Base-by-base conservation (phyloP, 192 early-diverging fungal genomes). In the Diversispora eburnea region DNA sequence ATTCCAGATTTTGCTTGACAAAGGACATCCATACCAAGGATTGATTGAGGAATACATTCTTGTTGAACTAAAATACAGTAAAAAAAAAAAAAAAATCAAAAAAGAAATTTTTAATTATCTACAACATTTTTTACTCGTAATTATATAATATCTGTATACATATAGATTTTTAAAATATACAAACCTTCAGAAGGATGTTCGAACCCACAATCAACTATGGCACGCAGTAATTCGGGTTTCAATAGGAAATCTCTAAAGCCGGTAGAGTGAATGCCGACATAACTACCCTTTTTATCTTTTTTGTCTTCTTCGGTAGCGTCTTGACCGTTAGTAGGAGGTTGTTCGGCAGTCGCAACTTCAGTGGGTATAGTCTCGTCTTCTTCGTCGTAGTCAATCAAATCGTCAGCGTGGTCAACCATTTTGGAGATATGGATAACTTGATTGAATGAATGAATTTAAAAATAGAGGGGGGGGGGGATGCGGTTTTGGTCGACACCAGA, bases 1-100 rank as follows among this genome's bases (percentile, higher is more conserved):
- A 99, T 93, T 78, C 97, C 97, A 77, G 91, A 92, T 82, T 99
- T 99, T 76, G 97, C 97, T 84, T 99, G 97, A 84, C 94, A 97
- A 56, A 99, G 85, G 43, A 98, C 94, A 83, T 99, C 97, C 86
- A 92, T 96, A 72, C 95, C 95, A 68, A 98, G 83, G 74, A 98
- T 95, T 48, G 97, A 93, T 73, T 96, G 95, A 54, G 97, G 95
- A 76, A 99, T 97, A 77, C 94, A 96, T 82, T 97, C 95, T 80
- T 99, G 97, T 84, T 99, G 97, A 41, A 99, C 97, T 93, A 77
- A 77, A 33, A 33, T 33, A 33, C 25, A 33, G 25, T 33, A 2
- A 33, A 33, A 33, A 33, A 2, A 33, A 33, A 33, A 33, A 1
- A 0, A 33, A 33, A 33, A 33, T 33, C 25, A 33, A 33, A 33